A percentile compares a stretch with the other conserved stretches of the same genome.
Evolutionary conservation across 192 early-diverging fungal species (phyloP).

Genomic region (Backusella parvicylindrica): DNA sequence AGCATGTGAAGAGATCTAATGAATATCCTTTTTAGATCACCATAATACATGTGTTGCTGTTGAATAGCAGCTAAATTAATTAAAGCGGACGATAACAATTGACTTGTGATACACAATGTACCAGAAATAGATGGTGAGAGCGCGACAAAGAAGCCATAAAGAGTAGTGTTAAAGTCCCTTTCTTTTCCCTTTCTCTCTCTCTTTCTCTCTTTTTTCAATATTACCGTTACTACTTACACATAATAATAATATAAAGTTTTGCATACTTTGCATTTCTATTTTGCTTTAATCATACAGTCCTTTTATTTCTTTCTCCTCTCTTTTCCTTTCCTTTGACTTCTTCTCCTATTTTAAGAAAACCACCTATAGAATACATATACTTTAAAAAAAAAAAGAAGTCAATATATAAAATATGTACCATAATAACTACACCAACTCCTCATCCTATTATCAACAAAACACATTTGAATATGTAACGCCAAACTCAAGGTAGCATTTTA

Average conservation of each 20-base stretch:
- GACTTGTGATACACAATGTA: constrained; percentile 1
- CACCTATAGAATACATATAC: not conserved
- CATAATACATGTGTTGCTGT: not conserved
- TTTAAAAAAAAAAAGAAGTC: not conserved
- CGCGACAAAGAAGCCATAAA: not conserved
- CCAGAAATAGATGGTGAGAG: not conserved
- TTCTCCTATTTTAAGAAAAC: not conserved
- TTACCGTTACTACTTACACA: not conserved
- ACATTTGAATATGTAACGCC: constrained; percentile 17
- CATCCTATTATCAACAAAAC: not conserved
- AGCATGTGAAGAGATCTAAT: not conserved
- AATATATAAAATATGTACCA: not conserved
- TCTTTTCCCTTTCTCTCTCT: not conserved
- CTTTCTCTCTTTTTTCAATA: not conserved
- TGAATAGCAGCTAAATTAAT: constrained; percentile 2
- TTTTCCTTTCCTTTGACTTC: not conserved
- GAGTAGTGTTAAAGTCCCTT: not conserved
- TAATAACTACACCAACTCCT: not conserved
- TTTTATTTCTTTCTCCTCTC: not conserved
- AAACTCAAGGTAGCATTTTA: constrained; percentile 21
- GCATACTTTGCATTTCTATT: not conserved
- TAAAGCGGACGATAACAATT: not conserved
- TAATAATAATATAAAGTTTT: not conserved
- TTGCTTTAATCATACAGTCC: not conserved
- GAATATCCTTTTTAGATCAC: not conserved